Evolutionary conservation across 2,329 filamentous ascomycete species (phyloP).

Genomic region (Aspergillus luchuensis): DNA sequence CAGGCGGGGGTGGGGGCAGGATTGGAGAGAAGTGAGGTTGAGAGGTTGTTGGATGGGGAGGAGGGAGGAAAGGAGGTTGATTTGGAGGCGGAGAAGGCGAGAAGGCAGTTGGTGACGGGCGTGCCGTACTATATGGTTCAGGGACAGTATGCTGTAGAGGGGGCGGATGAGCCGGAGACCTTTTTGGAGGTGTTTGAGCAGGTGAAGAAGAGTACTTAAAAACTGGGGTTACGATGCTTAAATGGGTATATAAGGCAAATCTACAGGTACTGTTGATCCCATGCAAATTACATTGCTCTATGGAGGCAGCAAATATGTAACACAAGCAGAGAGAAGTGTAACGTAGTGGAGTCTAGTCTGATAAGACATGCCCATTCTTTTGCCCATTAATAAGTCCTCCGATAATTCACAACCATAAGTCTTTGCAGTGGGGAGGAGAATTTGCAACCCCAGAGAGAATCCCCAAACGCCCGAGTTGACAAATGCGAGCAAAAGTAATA

Average conservation of each 20-base stretch:
- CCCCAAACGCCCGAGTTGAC: conserved; percentile 3
- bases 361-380: neutral
- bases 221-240: too few relatives aligned
- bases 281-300: neutral
- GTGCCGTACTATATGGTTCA: conserved; percentile 78
- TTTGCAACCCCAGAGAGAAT: neutral
- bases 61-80: conserved; percentile 62
- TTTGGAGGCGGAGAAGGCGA: conserved; percentile 56
- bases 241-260: neutral
- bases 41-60: conserved; percentile 56
- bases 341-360: neutral
- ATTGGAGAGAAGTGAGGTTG: conserved; percentile 55
- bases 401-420: neutral
- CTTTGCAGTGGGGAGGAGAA: neutral
- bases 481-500: conserved; percentile 5
- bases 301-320: neutral
- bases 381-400: conserved; percentile 2
- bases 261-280: too few relatives aligned
- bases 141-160: conserved; percentile 65
- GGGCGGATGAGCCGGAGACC: conserved; percentile 68
- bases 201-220: conserved; percentile 49
- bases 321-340: neutral
- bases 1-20: conserved; percentile 58
- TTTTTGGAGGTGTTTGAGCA: conserved; percentile 68
- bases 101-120: conserved; percentile 60